phyloP scores from a whole-genome alignment of 495 filamentous ascomycete genomes.

The Tetracladium setigerum region DNA sequence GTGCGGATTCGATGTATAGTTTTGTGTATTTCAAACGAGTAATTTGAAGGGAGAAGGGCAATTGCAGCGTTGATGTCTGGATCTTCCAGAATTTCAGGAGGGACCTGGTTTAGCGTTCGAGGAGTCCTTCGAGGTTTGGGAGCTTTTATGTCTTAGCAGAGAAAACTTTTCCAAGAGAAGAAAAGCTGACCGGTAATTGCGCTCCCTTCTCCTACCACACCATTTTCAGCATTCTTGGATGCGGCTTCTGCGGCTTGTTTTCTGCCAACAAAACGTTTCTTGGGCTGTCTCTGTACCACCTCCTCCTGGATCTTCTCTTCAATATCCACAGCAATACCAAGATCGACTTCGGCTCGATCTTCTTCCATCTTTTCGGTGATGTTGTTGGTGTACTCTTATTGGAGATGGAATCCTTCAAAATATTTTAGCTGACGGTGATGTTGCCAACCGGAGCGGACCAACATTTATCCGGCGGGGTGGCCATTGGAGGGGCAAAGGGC shows the following conservation, averaged over 20 bases:
- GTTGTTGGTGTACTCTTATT: not conserved
- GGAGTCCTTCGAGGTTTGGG: slow-evolving; percentile 59
- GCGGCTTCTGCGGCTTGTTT: slow-evolving; percentile 42
- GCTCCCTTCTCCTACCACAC: slow-evolving; percentile 51
- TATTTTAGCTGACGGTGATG: not conserved
- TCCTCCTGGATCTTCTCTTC: slow-evolving; percentile 35
- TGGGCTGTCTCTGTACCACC: slow-evolving; percentile 46
- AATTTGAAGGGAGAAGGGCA: slow-evolving; percentile 80
- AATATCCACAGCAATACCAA: slow-evolving; percentile 47
- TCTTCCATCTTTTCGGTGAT: slow-evolving; percentile 37
- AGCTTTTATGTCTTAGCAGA: slow-evolving; percentile 21
- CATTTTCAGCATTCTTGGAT: slow-evolving; percentile 15
- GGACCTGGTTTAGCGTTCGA: slow-evolving; percentile 81
- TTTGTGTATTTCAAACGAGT: slow-evolving; percentile 97
- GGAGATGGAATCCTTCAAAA: not conserved
- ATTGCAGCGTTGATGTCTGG: slow-evolving; percentile 85
- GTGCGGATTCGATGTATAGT: slow-evolving; percentile 91
- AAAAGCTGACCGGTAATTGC: slow-evolving; percentile 49
- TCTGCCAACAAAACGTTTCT: slow-evolving; percentile 73
- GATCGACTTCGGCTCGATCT: slow-evolving; percentile 40
- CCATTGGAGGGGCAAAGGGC: too few species aligned
- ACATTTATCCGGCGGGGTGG: too few species aligned
- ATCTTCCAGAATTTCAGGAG: slow-evolving; percentile 77
- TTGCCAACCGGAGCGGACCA: too few species aligned
- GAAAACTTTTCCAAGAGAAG: not conserved